A percentile compares a stretch with the other conserved stretches of the same genome.
These are phyloP conservation scores for Leccinum aurantiacum DNA, from an alignment of 768 basidiomycete species.

Conservation along the genomic window DNA sequence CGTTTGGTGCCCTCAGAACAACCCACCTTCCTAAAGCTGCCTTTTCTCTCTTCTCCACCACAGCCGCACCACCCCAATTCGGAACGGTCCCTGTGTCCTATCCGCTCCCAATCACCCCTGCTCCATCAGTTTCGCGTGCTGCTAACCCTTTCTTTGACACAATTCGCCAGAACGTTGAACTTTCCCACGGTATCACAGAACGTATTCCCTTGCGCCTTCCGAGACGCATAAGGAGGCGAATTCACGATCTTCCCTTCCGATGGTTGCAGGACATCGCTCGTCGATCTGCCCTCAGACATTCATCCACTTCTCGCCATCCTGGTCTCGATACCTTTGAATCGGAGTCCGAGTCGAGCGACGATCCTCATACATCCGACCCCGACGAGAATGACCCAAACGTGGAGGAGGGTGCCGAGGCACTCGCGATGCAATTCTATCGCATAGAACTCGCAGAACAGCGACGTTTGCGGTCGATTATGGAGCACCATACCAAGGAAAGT, in stretches of 20 bases:
- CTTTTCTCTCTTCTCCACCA: conserved; percentile 53
- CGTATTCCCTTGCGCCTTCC: conserved; percentile 74
- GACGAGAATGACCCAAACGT: conserved; percentile 41
- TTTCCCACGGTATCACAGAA: conserved; percentile 71
- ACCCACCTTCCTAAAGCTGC: conserved; percentile 63
- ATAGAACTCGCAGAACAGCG: conserved; percentile 92
- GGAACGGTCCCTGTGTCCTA: conserved; percentile 1
- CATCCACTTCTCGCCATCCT: conserved; percentile 13
- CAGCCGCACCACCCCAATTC: conserved; percentile 20
- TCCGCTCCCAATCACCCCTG: conserved; percentile 19
- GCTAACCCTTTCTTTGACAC: conserved; percentile 94
- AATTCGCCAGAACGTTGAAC: conserved; percentile 84
- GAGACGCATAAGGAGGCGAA: conserved; percentile 48
- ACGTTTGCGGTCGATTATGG: conserved; percentile 86
- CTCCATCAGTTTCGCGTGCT: conserved; percentile 28
- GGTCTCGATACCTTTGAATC: conserved; percentile 22
- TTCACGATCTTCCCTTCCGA: conserved; percentile 73
- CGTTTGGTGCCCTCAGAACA: conserved; percentile 44
- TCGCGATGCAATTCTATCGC: conserved; percentile 92
- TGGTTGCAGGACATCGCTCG: conserved; percentile 77
- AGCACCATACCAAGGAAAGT: conserved; percentile 76
- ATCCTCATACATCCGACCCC: conserved; percentile 31
- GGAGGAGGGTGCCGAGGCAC: conserved; percentile 71
- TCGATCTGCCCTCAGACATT: conserved; percentile 38
- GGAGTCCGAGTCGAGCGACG: conserved; percentile 38